phyloP scores from a whole-genome alignment of 1,139 yeast genomes.

The Kluyveromyces sp. region DNA sequence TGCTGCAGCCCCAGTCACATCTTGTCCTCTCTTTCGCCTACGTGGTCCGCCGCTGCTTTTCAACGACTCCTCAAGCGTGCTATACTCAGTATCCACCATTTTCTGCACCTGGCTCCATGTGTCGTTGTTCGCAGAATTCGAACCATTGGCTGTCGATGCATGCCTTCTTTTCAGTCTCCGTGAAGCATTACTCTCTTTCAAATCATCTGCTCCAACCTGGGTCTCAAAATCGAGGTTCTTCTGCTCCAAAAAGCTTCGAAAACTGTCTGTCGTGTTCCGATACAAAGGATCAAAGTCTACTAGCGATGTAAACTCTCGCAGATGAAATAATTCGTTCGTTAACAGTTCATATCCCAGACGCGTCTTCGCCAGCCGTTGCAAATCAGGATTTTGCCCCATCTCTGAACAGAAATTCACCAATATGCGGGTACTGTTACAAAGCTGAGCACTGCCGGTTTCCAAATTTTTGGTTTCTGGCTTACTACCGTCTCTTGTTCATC shows the following conservation, averaged over 20 bases:
- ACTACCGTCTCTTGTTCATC: not conserved
- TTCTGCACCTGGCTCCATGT: slow-evolving; percentile 10
- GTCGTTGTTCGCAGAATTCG: slow-evolving; percentile 8
- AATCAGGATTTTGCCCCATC: slow-evolving; percentile 5
- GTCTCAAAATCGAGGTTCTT: slow-evolving; percentile 16
- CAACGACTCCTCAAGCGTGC: not conserved
- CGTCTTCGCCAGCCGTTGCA: slow-evolving; percentile 28
- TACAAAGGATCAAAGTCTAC: slow-evolving; percentile 34
- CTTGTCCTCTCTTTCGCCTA: not conserved
- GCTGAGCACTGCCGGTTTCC: not conserved
- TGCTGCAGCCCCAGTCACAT: slow-evolving; percentile 2
- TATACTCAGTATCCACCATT: slow-evolving; percentile 18
- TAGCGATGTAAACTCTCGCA: slow-evolving; percentile 37
- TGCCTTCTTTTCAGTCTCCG: slow-evolving; percentile 23
- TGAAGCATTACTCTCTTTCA: slow-evolving; percentile 9
- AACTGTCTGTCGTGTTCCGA: slow-evolving; percentile 24
- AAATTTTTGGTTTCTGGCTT: not conserved
- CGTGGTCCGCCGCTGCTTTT: not conserved
- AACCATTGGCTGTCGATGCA: slow-evolving; percentile 3
- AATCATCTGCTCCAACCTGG: slow-evolving; percentile 6
- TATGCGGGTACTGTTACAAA: not conserved
- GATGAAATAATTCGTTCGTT: slow-evolving; percentile 40
- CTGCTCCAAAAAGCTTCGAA: slow-evolving; percentile 24
- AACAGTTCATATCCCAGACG: slow-evolving; percentile 32
- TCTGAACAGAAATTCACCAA: not conserved